Evolutionary conservation across 2,329 filamentous ascomycete species (phyloP), one percentile per base, ranked within the genome.

Genomic region (Furcasterigmium furcatum): DNA sequence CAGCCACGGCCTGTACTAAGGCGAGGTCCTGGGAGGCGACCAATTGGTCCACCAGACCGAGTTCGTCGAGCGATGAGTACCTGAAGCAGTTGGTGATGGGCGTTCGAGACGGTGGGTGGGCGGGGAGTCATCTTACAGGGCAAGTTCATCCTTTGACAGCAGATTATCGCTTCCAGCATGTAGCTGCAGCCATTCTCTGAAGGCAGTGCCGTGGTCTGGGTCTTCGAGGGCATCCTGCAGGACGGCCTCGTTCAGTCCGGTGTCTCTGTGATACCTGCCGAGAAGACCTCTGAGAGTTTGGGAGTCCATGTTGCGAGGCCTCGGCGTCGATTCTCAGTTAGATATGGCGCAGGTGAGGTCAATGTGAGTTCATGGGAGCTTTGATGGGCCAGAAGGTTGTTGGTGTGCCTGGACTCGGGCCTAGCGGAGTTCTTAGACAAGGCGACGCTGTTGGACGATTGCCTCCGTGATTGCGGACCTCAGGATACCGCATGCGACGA

Each of bases 61-160:
- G 69, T 48, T 66, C 68, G 53, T 75, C 70, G 18, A 82, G 60
- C 2, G 65, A 65, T 10, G 66, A 67, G 59, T 79, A 82, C 47
- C 79, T 82, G 55, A 21, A 29, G n/a, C n/a, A n/a, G n/a, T n/a
- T 12, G 32, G 3, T 16, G 14, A 47, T 58, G 21, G 57, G 52
- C 36, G 34, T 48, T 12, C 43, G 43, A 41, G 30, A 30, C 39
- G n/a, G 4, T 35, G 13, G 14, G 8, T 12, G 18, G 35, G 12
- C 48, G 45, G 19, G 34, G 20, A 7, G 38, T 16, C 18, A 55
- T 70, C 29, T 60, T 64, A 82, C 79, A 76, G 56, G 39, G 69
- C 66, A 48, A 79, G 62, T 61, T 83, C 79, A 54, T 81, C 74
- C 45, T 63, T 65, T 36, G 73, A 75, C 34, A 83, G 62, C 12